Percentiles rank a stretch among this genome's conserved stretches.
These are phyloP conservation scores for Euphorbia tirucalli DNA, from an alignment of 345 rosid species.

Conservation along the genomic window DNA sequence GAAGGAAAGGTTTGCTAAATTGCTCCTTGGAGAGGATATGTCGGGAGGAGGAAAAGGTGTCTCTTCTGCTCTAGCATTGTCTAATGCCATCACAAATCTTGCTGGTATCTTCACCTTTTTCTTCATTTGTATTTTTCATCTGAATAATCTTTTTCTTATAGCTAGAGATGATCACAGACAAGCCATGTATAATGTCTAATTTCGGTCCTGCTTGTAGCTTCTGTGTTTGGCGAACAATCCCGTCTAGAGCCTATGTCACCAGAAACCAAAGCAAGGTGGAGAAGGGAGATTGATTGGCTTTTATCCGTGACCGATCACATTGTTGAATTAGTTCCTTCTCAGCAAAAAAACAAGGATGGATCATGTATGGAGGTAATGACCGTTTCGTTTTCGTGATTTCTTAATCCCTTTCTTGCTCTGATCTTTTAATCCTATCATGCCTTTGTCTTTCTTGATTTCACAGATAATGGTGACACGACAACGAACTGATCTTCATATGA, in stretches of 20 bases:
- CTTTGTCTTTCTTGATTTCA: background rate
- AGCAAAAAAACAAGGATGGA: constrained; percentile 38
- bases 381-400: background rate
- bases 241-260: constrained; percentile 41
- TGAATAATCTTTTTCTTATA: no score
- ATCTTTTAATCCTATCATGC: background rate
- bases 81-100: constrained; percentile 49
- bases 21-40: constrained; percentile 53
- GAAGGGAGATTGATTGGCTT: constrained; percentile 42
- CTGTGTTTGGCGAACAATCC: constrained; percentile 44
- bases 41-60: constrained; percentile 53
- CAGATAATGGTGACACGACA: constrained; percentile 86
- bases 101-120: constrained; percentile 17
- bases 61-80: constrained; percentile 45
- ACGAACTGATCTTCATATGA: constrained; percentile 78
- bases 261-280: constrained; percentile 43
- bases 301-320: constrained; percentile 40
- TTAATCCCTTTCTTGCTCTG: background rate
- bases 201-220: constrained; percentile 31
- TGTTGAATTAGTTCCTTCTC: constrained; percentile 45
- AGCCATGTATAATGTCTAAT: no score
- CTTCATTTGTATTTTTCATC: background rate
- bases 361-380: constrained; percentile 30
- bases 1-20: constrained; percentile 44
- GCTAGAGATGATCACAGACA: no score